These are phyloP conservation scores for Boletus vinaceobasis DNA, from an alignment of 768 basidiomycete species.

Conservation along the genomic window DNA sequence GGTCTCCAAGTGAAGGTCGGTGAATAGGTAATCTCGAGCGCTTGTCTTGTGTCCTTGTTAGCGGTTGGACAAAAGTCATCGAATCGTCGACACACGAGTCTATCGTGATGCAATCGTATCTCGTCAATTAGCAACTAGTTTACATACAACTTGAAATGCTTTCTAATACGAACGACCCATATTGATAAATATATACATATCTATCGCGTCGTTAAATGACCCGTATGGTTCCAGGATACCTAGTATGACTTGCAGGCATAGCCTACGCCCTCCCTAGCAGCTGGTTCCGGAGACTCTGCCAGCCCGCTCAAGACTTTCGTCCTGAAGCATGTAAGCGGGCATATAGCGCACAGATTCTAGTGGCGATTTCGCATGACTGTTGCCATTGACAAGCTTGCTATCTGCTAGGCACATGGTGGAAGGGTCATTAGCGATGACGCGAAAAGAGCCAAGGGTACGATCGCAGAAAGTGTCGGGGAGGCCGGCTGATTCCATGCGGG, in stretches of 20 bases:
- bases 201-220: background rate
- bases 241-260: background rate
- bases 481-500: background rate
- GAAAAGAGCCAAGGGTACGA: conserved; percentile 9
- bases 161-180: background rate
- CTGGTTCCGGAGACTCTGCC: conserved; percentile 45
- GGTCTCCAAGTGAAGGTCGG: conserved; percentile 40
- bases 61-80: conserved; percentile 18
- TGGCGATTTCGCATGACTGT: background rate
- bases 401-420: conserved; percentile 18
- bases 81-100: background rate
- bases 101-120: background rate
- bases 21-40: conserved; percentile 54
- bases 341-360: conserved; percentile 42
- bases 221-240: too few relatives aligned
- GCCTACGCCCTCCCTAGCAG: conserved; percentile 8
- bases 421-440: conserved; percentile 22
- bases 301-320: conserved; percentile 70
- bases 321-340: conserved; percentile 79
- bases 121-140: background rate
- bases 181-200: background rate
- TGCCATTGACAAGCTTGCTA: background rate
- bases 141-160: background rate
- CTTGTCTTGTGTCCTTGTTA: conserved; percentile 44
- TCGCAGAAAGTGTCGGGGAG: background rate